Evolutionary conservation across 208 protist species (phyloP), one percentile per base, ranked within the genome.

Genomic region (Vickermania ingenoplastis): DNA sequence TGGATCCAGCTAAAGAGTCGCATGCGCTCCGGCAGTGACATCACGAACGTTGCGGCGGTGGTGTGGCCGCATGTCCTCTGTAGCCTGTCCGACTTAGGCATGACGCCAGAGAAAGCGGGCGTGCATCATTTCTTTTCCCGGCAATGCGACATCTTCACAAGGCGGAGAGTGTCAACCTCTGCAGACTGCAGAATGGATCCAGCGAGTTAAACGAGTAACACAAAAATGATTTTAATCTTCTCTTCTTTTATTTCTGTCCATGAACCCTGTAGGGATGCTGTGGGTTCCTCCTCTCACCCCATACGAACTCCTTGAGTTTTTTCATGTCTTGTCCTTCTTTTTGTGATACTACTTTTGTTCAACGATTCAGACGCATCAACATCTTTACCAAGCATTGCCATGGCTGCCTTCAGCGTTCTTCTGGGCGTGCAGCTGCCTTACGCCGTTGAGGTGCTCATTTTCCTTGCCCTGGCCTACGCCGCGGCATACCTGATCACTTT

Each of bases 341-440:
- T 7, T 26, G 50, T 54, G 11, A 31, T 62, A 17, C 53, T 62
- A 11, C 14, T 62, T 24, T 27, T 25, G 24, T 62, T 62, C 31
- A 30, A 62, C 53, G 26, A 41, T 25, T 17, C 31, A 11, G 26
- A n/a, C 50, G 22, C 23, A 54, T 54, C 5, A 17, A 26, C 24
- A 13, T 13, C 23, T 21, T 28, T 13, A 25, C 23, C 24, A 26
- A 11, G 22, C 5, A 7, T 27, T 54, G 7, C 50, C 21, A 91
- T 91, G 84, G 78, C 84, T 11, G 75, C 77, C 2, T 81, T 91
- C 69, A 91, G 79, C 52, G 70, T 65, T 41, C 64, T 88, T 31
- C 48, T 84, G 5, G 84, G 81, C n/a, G 73, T 92, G 14, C 51
- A 82, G 61, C 75, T 92, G 5, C 84, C 78, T 14, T 84, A 86